A percentile compares a stretch with the other conserved stretches of the same genome.
phyloP scores from a whole-genome alignment of 495 filamentous ascomycete species.

The Penicillium argentinense region DNA sequence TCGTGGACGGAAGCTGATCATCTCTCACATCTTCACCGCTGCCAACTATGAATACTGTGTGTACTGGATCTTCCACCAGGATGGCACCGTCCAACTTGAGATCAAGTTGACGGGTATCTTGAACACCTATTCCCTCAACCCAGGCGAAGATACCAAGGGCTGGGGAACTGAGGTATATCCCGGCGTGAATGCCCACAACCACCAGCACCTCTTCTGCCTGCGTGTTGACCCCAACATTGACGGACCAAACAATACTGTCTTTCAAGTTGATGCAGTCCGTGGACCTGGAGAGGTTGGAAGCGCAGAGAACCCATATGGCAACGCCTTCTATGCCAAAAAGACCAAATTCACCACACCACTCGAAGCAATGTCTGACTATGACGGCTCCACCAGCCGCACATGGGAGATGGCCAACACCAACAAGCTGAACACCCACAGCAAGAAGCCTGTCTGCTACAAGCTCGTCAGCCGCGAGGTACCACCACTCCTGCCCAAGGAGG shows the following conservation, averaged over 20 bases:
- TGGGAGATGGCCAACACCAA: constrained; percentile 91
- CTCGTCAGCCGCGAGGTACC: constrained; percentile 86
- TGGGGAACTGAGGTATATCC: constrained; percentile 96
- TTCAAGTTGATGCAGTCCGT: constrained; percentile 20
- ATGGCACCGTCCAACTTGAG: constrained; percentile 50
- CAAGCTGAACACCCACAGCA: constrained; percentile 80
- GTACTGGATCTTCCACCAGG: constrained; percentile 52
- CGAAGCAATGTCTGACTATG: constrained; percentile 78
- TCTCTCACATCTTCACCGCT: constrained; percentile 64
- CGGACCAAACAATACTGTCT: constrained; percentile 59
- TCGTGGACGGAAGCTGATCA: constrained; percentile 67
- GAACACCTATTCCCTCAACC: constrained; percentile 76
- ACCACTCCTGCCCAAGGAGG: constrained; percentile 75
- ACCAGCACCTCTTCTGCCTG: constrained; percentile 95
- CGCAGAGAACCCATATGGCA: constrained; percentile 85
- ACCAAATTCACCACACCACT: constrained; percentile 73
- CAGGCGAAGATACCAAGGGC: constrained; percentile 79
- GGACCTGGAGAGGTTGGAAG: constrained; percentile 68
- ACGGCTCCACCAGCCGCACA: constrained; percentile 73
- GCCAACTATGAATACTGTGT: constrained; percentile 65
- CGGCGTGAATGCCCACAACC: constrained; percentile 77
- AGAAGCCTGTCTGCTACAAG: constrained; percentile 88
- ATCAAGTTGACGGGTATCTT: constrained; percentile 45
- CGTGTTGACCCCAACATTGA: constrained; percentile 89
- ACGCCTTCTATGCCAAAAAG: constrained; percentile 91